Conservation (phyloP, 495 filamentous ascomycete genomes). For the Xylaria sp. region DNA sequence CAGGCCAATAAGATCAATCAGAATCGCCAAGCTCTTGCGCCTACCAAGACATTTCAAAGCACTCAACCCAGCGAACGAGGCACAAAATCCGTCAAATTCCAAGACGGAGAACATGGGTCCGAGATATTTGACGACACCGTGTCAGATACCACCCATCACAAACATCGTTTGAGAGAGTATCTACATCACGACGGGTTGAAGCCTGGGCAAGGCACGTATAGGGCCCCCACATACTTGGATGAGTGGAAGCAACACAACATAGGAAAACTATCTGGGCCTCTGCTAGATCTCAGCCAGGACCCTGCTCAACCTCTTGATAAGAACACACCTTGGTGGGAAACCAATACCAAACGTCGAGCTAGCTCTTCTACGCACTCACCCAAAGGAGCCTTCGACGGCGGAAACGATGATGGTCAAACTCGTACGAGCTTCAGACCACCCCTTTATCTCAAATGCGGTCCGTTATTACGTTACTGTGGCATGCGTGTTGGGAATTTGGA, state of each 20-base stretch:
- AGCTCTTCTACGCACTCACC: constrained; percentile 47
- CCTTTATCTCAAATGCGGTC: constrained; percentile 87
- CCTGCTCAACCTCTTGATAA: constrained; percentile 46
- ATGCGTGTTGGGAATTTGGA: constrained; percentile 62
- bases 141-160: constrained; percentile 36
- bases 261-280: constrained; percentile 56
- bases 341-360: constrained; percentile 46
- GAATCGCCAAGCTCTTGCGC: constrained; percentile 28
- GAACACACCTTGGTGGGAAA: constrained; percentile 63
- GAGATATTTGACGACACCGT: constrained; percentile 31
- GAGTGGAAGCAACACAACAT: constrained; percentile 66
- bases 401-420: constrained; percentile 59
- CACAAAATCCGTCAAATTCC: constrained; percentile 42
- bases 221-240: constrained; percentile 55
- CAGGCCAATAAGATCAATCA: constrained; percentile 19
- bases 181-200: constrained; percentile 49
- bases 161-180: constrained; percentile 54
- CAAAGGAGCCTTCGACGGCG: constrained; percentile 53
- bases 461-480: constrained; percentile 88
- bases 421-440: constrained; percentile 80
- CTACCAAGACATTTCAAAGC: constrained; percentile 25
- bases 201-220: constrained; percentile 53
- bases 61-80: constrained; percentile 21
- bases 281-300: constrained; percentile 55
- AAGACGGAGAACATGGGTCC: constrained; percentile 34